Conservation (phyloP, 1,284 basidiomycete genomes). For the Apiotrichum domesticum region DNA sequence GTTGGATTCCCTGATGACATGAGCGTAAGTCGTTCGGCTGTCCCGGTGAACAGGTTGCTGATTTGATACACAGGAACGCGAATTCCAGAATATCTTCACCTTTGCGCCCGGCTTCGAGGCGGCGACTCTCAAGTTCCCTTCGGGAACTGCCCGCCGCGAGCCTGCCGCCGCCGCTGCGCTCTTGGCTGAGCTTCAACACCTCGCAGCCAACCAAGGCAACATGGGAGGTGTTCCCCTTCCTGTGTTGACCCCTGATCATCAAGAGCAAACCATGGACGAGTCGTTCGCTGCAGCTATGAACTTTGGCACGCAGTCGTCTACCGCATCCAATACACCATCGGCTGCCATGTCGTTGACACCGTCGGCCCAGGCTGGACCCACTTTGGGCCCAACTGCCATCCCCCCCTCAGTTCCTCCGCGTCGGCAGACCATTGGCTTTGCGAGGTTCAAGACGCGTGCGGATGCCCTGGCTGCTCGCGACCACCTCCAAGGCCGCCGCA, state of each 20-base stretch:
- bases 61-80: slow-evolving; percentile 64
- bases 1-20: slow-evolving; percentile 99
- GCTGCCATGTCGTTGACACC: slow-evolving; percentile 52
- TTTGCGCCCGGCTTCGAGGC: slow-evolving; percentile 95
- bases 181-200: slow-evolving; percentile 35
- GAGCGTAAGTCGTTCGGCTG: slow-evolving; percentile 59
- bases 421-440: slow-evolving; percentile 95
- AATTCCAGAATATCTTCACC: slow-evolving; percentile 99
- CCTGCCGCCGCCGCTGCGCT: slow-evolving; percentile 24
- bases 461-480: slow-evolving; percentile 87
- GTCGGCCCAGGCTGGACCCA: slow-evolving; percentile 31
- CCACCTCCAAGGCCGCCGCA: slow-evolving; percentile 78
- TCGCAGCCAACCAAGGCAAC: slow-evolving; percentile 31
- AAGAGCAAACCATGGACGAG: slow-evolving; percentile 29
- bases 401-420: slow-evolving; percentile 32
- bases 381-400: slow-evolving; percentile 23
- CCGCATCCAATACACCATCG: slow-evolving; percentile 40
- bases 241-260: slow-evolving; percentile 12
- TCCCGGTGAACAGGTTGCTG: neutral
- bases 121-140: slow-evolving; percentile 90
- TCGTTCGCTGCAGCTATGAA: slow-evolving; percentile 32
- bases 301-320: slow-evolving; percentile 34
- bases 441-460: slow-evolving; percentile 81
- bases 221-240: neutral
- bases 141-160: slow-evolving; percentile 30